Conservation (phyloP, 1,284 basidiomycete genomes). For the Xerocomus amazonicus region DNA sequence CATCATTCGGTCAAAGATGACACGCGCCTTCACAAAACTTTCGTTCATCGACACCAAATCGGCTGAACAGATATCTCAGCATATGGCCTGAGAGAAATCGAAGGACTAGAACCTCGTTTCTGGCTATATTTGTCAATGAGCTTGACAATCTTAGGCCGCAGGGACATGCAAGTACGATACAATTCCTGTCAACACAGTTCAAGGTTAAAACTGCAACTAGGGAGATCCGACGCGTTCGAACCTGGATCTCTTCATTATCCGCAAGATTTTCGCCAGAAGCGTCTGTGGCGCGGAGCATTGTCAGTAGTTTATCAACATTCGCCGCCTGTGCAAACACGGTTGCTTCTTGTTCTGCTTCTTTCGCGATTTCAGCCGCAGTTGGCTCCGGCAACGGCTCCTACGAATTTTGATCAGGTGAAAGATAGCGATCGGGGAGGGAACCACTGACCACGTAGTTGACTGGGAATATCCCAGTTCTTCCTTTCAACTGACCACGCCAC, state of each 20-base stretch:
- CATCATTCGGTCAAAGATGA: conserved; percentile 89
- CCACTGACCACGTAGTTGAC: conserved; percentile 89
- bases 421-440: background rate
- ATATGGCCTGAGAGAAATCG: conserved; percentile 2
- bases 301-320: conserved; percentile 85
- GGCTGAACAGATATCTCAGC: conserved; percentile 41
- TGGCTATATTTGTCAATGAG: conserved; percentile 98
- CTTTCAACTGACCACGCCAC: conserved; percentile 95
- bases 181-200: conserved; percentile 57
- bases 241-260: conserved; percentile 93
- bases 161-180: conserved; percentile 84
- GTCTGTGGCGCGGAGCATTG: conserved; percentile 77
- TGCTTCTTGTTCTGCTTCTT: conserved; percentile 88
- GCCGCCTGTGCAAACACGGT: conserved; percentile 81
- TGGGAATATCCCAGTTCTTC: conserved; percentile 95
- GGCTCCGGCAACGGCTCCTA: conserved; percentile 90
- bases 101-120: conserved; percentile 62
- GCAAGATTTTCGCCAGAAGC: conserved; percentile 81
- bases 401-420: conserved; percentile 3
- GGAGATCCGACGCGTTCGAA: conserved; percentile 26
- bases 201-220: background rate
- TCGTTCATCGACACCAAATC: conserved; percentile 90
- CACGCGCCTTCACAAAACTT: conserved; percentile 78
- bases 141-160: conserved; percentile 93
- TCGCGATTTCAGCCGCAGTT: conserved; percentile 72